Evolutionary conservation across 1,284 basidiomycete species (phyloP).

Genomic region (Pseudozyma sp.): DNA sequence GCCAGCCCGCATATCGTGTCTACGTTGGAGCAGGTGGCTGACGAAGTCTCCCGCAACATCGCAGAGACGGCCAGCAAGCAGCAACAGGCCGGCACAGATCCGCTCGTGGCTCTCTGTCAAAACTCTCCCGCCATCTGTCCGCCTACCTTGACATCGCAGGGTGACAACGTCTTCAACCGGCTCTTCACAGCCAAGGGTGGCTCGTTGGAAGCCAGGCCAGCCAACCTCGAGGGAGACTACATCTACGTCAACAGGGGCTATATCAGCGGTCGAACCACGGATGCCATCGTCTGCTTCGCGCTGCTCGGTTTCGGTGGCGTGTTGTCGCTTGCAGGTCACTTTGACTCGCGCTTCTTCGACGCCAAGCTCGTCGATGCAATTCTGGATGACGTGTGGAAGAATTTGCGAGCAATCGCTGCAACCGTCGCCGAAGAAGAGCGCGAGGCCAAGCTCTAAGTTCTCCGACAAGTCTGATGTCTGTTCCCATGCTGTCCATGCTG

Average conservation of each 20-base stretch:
- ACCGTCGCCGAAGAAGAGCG: slow-evolving; percentile 2
- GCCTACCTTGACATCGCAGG: slow-evolving; percentile 36
- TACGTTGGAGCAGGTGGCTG: slow-evolving; percentile 14
- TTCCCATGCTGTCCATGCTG: too few relatives aligned
- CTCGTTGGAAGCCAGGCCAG: slow-evolving; percentile 12
- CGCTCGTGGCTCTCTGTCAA: slow-evolving; percentile 20
- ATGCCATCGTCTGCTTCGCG: slow-evolving; percentile 32
- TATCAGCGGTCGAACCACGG: slow-evolving; percentile 24
- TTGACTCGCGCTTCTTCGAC: slow-evolving; percentile 39
- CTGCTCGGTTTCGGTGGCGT: slow-evolving; percentile 16
- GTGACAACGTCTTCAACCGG: slow-evolving; percentile 13
- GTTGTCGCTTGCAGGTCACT: slow-evolving; percentile 24
- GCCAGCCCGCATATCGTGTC: slow-evolving; percentile 30
- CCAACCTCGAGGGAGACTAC: slow-evolving; percentile 12
- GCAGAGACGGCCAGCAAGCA: slow-evolving; percentile 19
- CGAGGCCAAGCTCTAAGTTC: slow-evolving; percentile 26
- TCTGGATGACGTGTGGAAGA: slow-evolving; percentile 20
- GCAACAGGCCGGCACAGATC: slow-evolving; percentile 14
- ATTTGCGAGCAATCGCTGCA: slow-evolving; percentile 14
- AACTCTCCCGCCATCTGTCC: slow-evolving; percentile 29
- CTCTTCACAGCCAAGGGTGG: slow-evolving; percentile 23
- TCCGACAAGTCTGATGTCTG: too few relatives aligned
- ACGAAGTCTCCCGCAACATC: slow-evolving; percentile 11
- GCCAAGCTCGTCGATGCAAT: slow-evolving; percentile 25
- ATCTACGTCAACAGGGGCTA: slow-evolving; percentile 5